Percentiles rank a stretch among this genome's conserved stretches.
Conservation (phyloP, 257 asterid genomes). For the Solanum dulcamara region DNA sequence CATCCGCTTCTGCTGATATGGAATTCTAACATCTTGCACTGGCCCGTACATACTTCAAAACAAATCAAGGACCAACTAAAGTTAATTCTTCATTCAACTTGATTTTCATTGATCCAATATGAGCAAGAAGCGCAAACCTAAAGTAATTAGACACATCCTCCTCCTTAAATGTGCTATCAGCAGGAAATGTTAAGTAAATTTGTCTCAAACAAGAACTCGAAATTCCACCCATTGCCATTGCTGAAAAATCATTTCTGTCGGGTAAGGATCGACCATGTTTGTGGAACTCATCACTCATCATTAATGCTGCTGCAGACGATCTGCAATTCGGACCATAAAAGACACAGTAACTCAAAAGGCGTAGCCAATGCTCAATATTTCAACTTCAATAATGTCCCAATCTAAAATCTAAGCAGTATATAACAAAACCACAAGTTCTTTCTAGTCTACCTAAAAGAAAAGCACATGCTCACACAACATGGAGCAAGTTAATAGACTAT, state of each 20-base stretch:
- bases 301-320: conserved; percentile 20
- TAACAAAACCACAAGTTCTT: background rate
- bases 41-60: conserved; percentile 57
- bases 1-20: conserved; percentile 68
- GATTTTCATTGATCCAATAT: background rate
- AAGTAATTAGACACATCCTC: conserved; percentile 87
- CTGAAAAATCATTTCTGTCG: conserved; percentile 36
- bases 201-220: conserved; percentile 57
- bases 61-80: background rate
- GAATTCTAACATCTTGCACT: conserved; percentile 66
- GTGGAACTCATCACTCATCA: conserved; percentile 28
- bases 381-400: background rate
- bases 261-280: conserved; percentile 18
- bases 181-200: conserved; percentile 85
- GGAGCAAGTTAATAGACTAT: background rate
- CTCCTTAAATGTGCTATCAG: conserved; percentile 82
- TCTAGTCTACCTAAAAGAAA: background rate
- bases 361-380: background rate
- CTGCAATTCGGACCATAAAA: conserved; percentile 11
- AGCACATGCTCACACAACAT: background rate
- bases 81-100: background rate
- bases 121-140: conserved; percentile 28
- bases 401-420: background rate
- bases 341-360: background rate
- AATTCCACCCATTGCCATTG: conserved; percentile 40